Conservation (phyloP, 108 stramenopile species). For the Skeletonema costatum region DNA sequence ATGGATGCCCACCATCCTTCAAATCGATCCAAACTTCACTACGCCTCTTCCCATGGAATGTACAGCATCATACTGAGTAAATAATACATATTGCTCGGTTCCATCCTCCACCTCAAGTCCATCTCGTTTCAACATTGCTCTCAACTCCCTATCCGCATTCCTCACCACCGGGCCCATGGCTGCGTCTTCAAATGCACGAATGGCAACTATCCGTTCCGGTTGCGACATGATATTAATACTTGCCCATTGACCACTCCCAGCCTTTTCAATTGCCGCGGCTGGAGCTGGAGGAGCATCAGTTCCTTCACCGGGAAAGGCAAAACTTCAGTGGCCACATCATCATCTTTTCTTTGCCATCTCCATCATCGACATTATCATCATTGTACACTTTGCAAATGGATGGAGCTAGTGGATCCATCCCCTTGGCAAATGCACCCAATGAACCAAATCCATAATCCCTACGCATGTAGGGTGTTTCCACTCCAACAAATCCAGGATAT, state of each 20-base stretch:
- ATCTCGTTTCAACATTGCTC: slow-evolving; percentile 66
- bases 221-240: slow-evolving; percentile 41
- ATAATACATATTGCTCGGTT: slow-evolving; percentile 55
- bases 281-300: slow-evolving; percentile 46
- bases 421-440: slow-evolving; percentile 73
- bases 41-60: slow-evolving; percentile 80
- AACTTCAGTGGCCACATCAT: slow-evolving; percentile 89
- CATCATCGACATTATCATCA: slow-evolving; percentile 59
- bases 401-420: slow-evolving; percentile 80
- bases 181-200: slow-evolving; percentile 75
- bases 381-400: slow-evolving; percentile 75
- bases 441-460: slow-evolving; percentile 83
- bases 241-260: slow-evolving; percentile 57
- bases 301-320: slow-evolving; percentile 57
- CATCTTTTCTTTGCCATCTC: slow-evolving; percentile 48
- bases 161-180: slow-evolving; percentile 83
- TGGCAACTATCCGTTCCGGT: slow-evolving; percentile 69
- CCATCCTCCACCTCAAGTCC: slow-evolving; percentile 44
- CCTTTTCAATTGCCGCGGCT: slow-evolving; percentile 45
- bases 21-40: slow-evolving; percentile 92
- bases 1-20: slow-evolving; percentile 50
- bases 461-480: slow-evolving; percentile 63
- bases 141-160: slow-evolving; percentile 59
- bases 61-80: slow-evolving; percentile 92
- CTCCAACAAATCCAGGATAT: slow-evolving; percentile 72